phyloP scores from a whole-genome alignment of 2,329 filamentous ascomycete genomes.

The Hymenoscyphus repandus region DNA sequence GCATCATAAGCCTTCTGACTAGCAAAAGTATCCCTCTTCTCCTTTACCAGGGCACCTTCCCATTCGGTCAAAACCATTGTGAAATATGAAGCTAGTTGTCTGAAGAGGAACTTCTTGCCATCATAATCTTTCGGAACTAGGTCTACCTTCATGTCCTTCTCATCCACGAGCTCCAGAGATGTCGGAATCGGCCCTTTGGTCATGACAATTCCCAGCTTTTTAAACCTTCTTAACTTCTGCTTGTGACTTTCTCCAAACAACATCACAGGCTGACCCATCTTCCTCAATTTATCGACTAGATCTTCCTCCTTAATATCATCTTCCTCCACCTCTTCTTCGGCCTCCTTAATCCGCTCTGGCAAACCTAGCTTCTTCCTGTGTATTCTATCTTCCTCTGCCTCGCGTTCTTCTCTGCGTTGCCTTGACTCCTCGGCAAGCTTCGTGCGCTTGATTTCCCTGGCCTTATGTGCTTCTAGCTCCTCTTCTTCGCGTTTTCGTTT shows the following conservation, averaged over 20 bases:
- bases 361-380: slow-evolving; percentile 74
- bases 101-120: slow-evolving; percentile 66
- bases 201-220: slow-evolving; percentile 54
- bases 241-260: slow-evolving; percentile 80
- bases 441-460: slow-evolving; percentile 76
- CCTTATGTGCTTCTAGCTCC: slow-evolving; percentile 61
- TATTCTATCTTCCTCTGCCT: slow-evolving; percentile 65
- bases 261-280: slow-evolving; percentile 64
- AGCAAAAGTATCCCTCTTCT: slow-evolving; percentile 59
- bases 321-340: slow-evolving; percentile 39
- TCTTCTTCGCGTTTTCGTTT: slow-evolving; percentile 92
- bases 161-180: slow-evolving; percentile 70
- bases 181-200: slow-evolving; percentile 82
- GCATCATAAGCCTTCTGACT: slow-evolving; percentile 77
- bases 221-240: slow-evolving; percentile 65
- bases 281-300: slow-evolving; percentile 62
- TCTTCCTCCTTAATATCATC: slow-evolving; percentile 69
- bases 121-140: slow-evolving; percentile 57
- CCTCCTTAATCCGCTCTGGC: slow-evolving; percentile 60
- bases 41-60: slow-evolving; percentile 69
- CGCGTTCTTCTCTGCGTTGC: slow-evolving; percentile 63
- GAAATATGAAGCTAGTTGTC: slow-evolving; percentile 92
- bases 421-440: slow-evolving; percentile 77
- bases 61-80: slow-evolving; percentile 92
- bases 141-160: slow-evolving; percentile 82